Conservation (phyloP, 2,329 filamentous ascomycete genomes). For the Aureobasidium melanogenum region DNA sequence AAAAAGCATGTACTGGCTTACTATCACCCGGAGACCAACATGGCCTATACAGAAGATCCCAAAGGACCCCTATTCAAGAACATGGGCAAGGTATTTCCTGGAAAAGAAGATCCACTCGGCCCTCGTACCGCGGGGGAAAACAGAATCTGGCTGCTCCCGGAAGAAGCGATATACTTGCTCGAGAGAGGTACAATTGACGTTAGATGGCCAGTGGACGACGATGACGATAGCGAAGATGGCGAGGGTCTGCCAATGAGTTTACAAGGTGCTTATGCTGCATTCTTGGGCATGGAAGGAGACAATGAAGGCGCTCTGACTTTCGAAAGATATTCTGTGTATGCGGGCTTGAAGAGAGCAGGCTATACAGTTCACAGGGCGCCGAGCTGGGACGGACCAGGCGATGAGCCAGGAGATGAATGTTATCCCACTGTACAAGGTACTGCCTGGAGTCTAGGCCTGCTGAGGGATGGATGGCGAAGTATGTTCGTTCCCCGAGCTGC, state of each 20-base stretch:
- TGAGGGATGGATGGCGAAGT: background rate
- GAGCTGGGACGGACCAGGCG: constrained; percentile 26
- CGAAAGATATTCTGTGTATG: constrained; percentile 81
- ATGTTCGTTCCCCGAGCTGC: background rate
- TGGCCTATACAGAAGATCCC: constrained; percentile 58
- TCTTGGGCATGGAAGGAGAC: constrained; percentile 62
- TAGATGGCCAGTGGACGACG: constrained; percentile 57
- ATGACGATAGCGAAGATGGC: constrained; percentile 39
- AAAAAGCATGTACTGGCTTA: constrained; percentile 60
- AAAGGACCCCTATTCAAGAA: constrained; percentile 64
- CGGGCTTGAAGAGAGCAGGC: constrained; percentile 71
- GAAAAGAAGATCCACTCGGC: constrained; percentile 38
- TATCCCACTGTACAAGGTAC: constrained; percentile 17
- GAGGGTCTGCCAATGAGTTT: constrained; percentile 76
- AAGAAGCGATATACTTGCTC: constrained; percentile 82
- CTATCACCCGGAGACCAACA: constrained; percentile 58
- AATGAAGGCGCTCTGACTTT: constrained; percentile 45
- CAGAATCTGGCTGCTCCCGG: constrained; percentile 70
- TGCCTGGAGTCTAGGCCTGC: constrained; percentile 3
- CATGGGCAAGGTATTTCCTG: constrained; percentile 60
- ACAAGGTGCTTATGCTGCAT: constrained; percentile 79
- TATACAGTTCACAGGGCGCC: constrained; percentile 71
- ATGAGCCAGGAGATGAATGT: constrained; percentile 17
- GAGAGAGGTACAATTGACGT: constrained; percentile 83
- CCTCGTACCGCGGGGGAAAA: constrained; percentile 21